Base-by-base conservation (phyloP, 805 yeast species). In the Yarrowia deformans region DNA sequence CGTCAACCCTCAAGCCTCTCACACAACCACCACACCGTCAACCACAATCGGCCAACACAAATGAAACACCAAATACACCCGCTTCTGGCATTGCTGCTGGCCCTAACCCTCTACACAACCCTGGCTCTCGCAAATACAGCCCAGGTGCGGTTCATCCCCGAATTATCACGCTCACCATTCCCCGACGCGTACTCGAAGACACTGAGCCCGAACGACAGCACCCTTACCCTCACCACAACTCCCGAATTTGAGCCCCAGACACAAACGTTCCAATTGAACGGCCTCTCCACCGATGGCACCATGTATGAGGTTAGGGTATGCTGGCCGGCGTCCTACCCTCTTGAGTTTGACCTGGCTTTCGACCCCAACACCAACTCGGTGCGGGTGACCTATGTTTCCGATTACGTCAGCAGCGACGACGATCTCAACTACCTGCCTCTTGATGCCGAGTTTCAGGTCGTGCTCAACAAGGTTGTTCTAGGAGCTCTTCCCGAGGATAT, bases 271-370 rank as follows among this genome's bases (percentile, higher is more conserved):
- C 40, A 29, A 10, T 40, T 66, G 32, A 29, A 14, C 18, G 69
- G 16, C 10, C 23, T 52, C 7, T 16, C 50, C 3, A 29, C 40
- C 50, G 69, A 52, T 32, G 49, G 52, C 12, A 63, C 54, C 43
- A 46, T 63, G 56, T 66, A 66, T 19, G 69, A 66, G 29, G 52
- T 66, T 39, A 32, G 69, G 3, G 61, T 66, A 1, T 66, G 69
- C 18, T 66, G 69, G 69, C 61, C 61, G 35, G 69, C 69, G 3
- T 40, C 49, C 1, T 40, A n/a, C 12, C 69, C 69, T 14, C 42
- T 66, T 3, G 69, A 50, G 8, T 50, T 66, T n/a, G 37, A 42
- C 19, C n/a, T 50, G 40, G 9, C 8, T 12, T 64, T 14, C 12
- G 68, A 64, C 16, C 29, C 37, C 14, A 32, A 42, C 6, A 8